Base-by-base conservation (phyloP, 495 filamentous ascomycete species). In the Penicillium paradoxum region DNA sequence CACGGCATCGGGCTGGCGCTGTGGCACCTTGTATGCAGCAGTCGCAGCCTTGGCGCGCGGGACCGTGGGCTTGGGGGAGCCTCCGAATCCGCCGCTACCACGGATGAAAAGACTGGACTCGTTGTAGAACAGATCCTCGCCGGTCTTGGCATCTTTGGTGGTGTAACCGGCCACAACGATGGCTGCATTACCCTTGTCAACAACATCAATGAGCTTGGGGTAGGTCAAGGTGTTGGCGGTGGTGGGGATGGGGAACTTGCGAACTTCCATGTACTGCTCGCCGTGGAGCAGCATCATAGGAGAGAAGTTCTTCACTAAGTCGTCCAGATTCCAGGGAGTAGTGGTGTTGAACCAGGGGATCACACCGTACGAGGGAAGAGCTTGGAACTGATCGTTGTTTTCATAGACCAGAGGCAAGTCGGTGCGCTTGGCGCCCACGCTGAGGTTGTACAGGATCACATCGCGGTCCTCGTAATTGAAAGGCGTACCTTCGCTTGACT, bases 261-360 rank as follows among this genome's bases (percentile, higher is more conserved):
- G 85, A 67, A 98, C 82, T 70, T 97, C 95, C 58, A 97, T 89
- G 79, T 91, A 98, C 74, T 98, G 93, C 76, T 98, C 93, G 63
- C 93, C 93, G 78, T 98, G 93, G 17, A 98, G 85, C 45, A 98
- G 83, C 91, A 97, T 96, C 95, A 97, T 98, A 56, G 91, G 92
- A 5, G 81, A 88, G 81, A 95, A 98, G 75, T 97, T 89, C 64
- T 90, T 89, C 37, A 97, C 84, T 55, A 98, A 75, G 21, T 95
- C 89, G 55, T 84, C 79, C 57, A 92, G 75, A 74, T 75, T 82
- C 78, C 85, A 98, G 47, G 95, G 90, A 45, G 81, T 76, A 54
- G 84, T 77, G 58, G 91, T 85, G 76, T 87, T 86, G 75, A 98
- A 97, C 67, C 83, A 86, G 15, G 93, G 95, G 65, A 98, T 82